phyloP scores from a whole-genome alignment of 345 rosid species.

The Punica granatum region DNA sequence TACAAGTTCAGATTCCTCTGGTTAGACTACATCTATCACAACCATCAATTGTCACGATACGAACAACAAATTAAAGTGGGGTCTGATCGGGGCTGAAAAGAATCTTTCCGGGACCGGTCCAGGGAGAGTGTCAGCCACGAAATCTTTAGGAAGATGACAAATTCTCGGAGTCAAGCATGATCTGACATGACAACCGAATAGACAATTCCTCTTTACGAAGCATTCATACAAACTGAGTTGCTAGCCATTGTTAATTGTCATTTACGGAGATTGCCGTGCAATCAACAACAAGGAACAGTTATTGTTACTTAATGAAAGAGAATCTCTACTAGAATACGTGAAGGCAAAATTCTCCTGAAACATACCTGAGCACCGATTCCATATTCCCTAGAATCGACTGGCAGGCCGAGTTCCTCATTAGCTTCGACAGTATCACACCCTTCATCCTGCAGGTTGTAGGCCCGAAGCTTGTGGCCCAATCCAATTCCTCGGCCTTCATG shows the following conservation, averaged over 20 bases:
- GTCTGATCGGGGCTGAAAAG: background rate
- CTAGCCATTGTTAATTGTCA: background rate
- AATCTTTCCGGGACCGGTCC: background rate
- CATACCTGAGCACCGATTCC: slow-evolving; percentile 89
- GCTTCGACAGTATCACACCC: slow-evolving; percentile 63
- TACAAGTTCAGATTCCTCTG: background rate
- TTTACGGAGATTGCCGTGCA: background rate
- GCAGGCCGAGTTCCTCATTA: slow-evolving; percentile 54
- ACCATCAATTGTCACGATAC: background rate
- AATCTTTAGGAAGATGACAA: background rate
- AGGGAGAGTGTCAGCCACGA: background rate
- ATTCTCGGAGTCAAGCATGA: background rate
- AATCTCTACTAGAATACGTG: background rate
- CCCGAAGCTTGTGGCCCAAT: slow-evolving; percentile 74
- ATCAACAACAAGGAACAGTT: background rate
- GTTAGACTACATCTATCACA: background rate
- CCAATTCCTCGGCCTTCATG: slow-evolving; percentile 92
- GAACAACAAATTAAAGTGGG: background rate
- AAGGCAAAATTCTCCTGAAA: background rate
- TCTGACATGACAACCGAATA: background rate
- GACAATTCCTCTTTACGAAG: background rate
- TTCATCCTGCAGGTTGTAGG: slow-evolving; percentile 59
- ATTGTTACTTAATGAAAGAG: background rate
- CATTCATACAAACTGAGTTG: background rate
- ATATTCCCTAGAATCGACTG: slow-evolving; percentile 80